Base-by-base conservation (phyloP, 192 early-diverging fungal genomes). In the Entomortierella lignicola region DNA sequence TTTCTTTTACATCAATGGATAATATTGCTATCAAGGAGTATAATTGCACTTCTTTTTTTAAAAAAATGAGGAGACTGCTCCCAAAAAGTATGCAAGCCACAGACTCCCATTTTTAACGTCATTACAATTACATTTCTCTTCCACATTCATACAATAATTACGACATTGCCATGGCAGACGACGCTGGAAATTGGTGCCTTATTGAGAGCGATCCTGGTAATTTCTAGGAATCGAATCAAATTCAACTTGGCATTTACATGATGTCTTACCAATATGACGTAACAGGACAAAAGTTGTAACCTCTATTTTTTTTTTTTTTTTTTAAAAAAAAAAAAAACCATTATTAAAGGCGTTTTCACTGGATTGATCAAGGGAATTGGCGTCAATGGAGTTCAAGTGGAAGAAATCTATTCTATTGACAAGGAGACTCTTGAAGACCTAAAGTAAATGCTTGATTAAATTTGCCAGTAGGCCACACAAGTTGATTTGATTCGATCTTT, bases 141-240 rank as follows among this genome's bases (percentile, higher is more conserved):
- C n/a, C n/a, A n/a, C n/a, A n/a, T n/a, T n/a, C n/a, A n/a, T n/a
- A n/a, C n/a, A n/a, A n/a, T n/a, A n/a, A n/a, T n/a, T n/a, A n/a
- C n/a, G n/a, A n/a, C n/a, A 37, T 37, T n/a, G 23, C 8, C 43
- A 63, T 63, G 61, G 29, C 39, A 15, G 48, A 63, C 8, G 88
- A 89, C 59, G 77, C 87, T 74, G 93, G 92, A 57, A 92, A 92
- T 63, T 95, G 93, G 93, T 94, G 92, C 66, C 83, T 94, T 47
- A 95, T 95, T 72, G 94, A 95, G 75, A 93, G 91, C 69, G 94
- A 95, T 83, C 94, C 94, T 31, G 94, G 92, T 83, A 75, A 72
- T 60, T 23, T 11, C 30, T 2, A 44, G 18, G 20, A 60, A 44
- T n/a, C 21, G 8, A 27, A 1, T 10, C 10, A 15, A 26, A 30